Percentiles rank a stretch among this genome's conserved stretches.
Conservation (phyloP, 169 alveolate species). For the Fabrea salina region DNA sequence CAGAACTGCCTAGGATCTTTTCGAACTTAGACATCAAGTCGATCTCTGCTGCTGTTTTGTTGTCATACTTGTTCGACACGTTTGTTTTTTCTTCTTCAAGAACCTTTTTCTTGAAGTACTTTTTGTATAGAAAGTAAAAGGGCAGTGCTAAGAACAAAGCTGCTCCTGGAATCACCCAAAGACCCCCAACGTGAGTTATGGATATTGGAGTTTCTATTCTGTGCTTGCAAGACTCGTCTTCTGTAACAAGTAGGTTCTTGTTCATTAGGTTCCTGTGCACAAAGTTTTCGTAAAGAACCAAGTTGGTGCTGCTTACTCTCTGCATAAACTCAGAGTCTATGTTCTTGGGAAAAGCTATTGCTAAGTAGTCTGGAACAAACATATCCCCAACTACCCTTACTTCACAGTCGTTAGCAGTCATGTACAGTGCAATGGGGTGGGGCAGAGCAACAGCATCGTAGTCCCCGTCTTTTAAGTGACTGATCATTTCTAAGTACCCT, state of each 20-base stretch:
- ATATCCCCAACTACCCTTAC: background rate
- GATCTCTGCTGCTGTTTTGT: background rate
- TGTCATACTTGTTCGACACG: background rate
- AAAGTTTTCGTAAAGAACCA: background rate
- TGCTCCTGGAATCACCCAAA: background rate
- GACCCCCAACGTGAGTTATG: background rate
- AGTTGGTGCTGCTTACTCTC: background rate
- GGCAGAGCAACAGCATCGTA: conserved; percentile 30
- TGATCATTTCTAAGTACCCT: background rate
- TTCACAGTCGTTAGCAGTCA: conserved; percentile 1
- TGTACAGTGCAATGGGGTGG: conserved; percentile 22
- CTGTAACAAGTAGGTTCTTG: background rate
- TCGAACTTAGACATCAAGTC: conserved; percentile 16
- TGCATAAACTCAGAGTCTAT: background rate
- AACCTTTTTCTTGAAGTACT: background rate
- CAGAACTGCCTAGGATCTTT: conserved; percentile 6
- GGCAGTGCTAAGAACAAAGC: background rate
- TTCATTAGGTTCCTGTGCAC: conserved; percentile 1
- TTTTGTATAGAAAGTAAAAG: background rate
- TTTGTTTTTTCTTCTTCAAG: background rate
- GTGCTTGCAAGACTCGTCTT: background rate
- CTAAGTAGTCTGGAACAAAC: background rate
- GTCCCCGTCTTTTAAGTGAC: conserved; percentile 15
- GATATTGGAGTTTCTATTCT: background rate
- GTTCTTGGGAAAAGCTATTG: background rate